phyloP scores from a whole-genome alignment of 208 protist species.

The Leishmania gerbilli region DNA sequence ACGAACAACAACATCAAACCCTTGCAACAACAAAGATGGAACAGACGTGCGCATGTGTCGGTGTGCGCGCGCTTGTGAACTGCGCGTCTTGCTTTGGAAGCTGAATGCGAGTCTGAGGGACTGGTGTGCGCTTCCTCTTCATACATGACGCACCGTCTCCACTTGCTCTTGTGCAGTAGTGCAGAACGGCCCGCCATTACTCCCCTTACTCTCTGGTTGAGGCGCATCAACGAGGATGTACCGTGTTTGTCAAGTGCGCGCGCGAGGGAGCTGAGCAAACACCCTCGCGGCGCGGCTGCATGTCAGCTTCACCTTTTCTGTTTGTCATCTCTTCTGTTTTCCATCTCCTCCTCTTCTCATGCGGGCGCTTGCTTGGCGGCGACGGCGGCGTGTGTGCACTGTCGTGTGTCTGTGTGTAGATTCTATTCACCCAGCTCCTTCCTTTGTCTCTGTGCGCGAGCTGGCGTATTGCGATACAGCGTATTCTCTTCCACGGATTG shows the following conservation, averaged over 20 bases:
- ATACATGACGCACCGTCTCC: background rate
- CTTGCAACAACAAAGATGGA: background rate
- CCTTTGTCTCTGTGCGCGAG: background rate
- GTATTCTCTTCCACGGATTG: background rate
- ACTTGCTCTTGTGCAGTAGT: background rate
- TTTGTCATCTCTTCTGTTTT: background rate
- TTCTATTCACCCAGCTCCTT: background rate
- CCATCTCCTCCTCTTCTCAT: background rate
- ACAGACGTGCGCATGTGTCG: background rate
- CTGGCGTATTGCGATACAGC: background rate
- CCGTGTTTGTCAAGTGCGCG: background rate
- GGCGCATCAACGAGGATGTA: background rate
- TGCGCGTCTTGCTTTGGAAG: background rate
- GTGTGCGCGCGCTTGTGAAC: background rate
- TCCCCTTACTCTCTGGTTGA: background rate
- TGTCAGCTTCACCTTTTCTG: background rate
- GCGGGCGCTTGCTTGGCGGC: background rate
- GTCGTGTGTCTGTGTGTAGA: background rate
- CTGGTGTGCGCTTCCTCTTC: background rate
- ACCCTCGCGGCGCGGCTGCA: background rate
- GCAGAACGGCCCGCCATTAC: background rate
- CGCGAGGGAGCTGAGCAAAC: background rate
- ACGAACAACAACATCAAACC: background rate
- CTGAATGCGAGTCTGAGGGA: background rate
- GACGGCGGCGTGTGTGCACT: background rate